Evolutionary conservation across 1,284 basidiomycete genomes (phyloP), one percentile per base, ranked within the genome.

Genomic region (Cutaneotrichosporon sp.): DNA sequence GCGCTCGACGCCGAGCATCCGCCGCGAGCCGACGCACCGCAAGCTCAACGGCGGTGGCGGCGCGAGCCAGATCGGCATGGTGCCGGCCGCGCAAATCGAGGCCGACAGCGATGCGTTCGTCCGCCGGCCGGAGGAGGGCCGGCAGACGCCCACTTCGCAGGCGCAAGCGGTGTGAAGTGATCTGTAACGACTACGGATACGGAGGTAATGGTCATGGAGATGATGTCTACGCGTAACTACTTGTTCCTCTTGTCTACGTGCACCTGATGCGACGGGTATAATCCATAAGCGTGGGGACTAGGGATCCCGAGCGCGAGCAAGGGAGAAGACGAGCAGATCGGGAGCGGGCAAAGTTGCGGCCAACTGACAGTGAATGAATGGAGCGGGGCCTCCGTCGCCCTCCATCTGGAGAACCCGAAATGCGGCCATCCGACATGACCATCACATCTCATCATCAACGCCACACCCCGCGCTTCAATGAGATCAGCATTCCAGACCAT

Each of bases 1-100:
- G n/a, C 64, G 69, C 34, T 67, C 67, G 6, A 22, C 53, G 25
- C 38, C 36, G 4, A 22, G 31, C 11, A 42, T 43, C 18, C 53
- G 27, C n/a, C 53, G 42, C 38, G 53, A 54, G 38, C 24, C 14
- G 22, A 20, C 8, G 11, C 20, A 54, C 34, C 46, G 36, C 50
- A 53, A 64, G 33, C 13, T 45, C 20, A 27, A 49, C 16, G 16
- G n/a, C 6, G 52, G 16, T 43, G 8, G 27, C 14, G 22, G 34
- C 11, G 13, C 49, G 8, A 51, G 27, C 49, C 22, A 25, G 13
- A 6, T 18, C 4, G 27, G 46, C 22, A 42, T 42, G 38, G 38
- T 42, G 38, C 38, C 38, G 11, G 33, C 38, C 16, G 27, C 27
- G 49, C 49, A 20, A n/a, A 11, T 33, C 27, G 52, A 20, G 36